These are phyloP conservation scores for Alternaria conjuncta DNA, from an alignment of 2,329 filamentous ascomycete species.

Conservation along the genomic window DNA sequence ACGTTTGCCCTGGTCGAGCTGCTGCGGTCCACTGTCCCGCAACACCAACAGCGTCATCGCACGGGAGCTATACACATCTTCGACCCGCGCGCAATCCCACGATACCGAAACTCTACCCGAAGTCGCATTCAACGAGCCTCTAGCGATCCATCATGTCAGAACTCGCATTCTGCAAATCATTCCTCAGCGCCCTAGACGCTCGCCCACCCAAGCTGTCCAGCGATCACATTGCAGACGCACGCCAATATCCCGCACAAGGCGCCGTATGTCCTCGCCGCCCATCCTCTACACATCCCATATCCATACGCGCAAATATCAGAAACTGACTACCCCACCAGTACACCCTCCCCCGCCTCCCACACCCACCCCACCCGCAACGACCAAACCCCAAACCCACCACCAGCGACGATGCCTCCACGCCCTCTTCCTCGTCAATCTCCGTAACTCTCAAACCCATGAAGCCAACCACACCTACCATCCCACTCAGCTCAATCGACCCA, in stretches of 20 bases:
- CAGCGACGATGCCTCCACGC: slow-evolving; percentile 38
- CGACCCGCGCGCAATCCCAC: not conserved
- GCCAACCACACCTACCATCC: slow-evolving; percentile 65
- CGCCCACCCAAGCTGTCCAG: slow-evolving; percentile 81
- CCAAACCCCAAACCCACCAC: slow-evolving; percentile 54
- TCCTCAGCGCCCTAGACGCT: slow-evolving; percentile 79
- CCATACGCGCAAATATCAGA: slow-evolving; percentile 31
- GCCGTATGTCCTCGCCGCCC: slow-evolving; percentile 65
- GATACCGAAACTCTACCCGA: not conserved
- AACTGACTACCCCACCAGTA: slow-evolving; percentile 57
- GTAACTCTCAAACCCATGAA: slow-evolving; percentile 78
- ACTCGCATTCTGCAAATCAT: slow-evolving; percentile 81
- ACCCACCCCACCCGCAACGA: slow-evolving; percentile 58
- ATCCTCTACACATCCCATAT: slow-evolving; percentile 21
- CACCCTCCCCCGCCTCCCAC: slow-evolving; percentile 73
- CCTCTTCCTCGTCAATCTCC: slow-evolving; percentile 53
- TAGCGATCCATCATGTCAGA: slow-evolving; percentile 58
- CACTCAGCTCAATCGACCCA: slow-evolving; percentile 65
- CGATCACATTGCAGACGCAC: slow-evolving; percentile 88
- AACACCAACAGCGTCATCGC: slow-evolving; percentile 41
- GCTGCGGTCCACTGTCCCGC: slow-evolving; percentile 21
- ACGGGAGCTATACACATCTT: slow-evolving; percentile 3
- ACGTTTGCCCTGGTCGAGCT: slow-evolving; percentile 6
- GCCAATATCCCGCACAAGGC: slow-evolving; percentile 74
- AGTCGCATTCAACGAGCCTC: not conserved